A percentile compares a stretch with the other conserved stretches of the same genome.
Evolutionary conservation across 352 stramenopile species (phyloP).

Genomic region (Globisporangium uncinulatum): DNA sequence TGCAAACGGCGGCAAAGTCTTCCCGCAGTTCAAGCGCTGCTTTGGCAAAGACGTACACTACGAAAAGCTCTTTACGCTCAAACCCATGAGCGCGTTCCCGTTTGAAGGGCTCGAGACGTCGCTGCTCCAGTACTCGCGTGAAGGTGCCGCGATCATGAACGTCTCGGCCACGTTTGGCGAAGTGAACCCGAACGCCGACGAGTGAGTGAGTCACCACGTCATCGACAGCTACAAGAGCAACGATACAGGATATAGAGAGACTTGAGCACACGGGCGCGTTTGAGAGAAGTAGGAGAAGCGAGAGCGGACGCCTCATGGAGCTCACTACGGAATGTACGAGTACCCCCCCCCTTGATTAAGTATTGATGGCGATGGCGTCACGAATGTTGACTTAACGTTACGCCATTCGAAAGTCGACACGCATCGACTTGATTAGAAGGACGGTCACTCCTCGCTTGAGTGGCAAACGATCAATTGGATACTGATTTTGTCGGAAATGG

Average conservation of each 20-base stretch:
- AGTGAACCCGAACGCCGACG: not conserved
- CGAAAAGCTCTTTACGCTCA: constrained; percentile 60
- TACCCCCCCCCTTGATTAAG: too few species aligned
- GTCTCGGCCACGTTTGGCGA: constrained; percentile 3
- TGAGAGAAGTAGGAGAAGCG: too few species aligned
- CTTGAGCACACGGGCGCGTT: too few species aligned
- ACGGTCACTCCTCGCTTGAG: not conserved
- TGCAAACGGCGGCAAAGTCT: constrained; percentile 60
- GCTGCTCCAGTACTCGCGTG: constrained; percentile 5
- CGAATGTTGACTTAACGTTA: too few species aligned
- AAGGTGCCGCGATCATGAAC: constrained; percentile 8
- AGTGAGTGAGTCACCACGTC: not conserved
- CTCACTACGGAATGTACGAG: too few species aligned
- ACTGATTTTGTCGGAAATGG: not conserved
- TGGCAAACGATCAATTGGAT: not conserved
- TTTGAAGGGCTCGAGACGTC: constrained; percentile 26
- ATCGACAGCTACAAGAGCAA: not conserved
- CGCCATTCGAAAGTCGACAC: not conserved
- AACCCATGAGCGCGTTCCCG: constrained; percentile 52
- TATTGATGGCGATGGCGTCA: too few species aligned
- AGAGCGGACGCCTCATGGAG: too few species aligned
- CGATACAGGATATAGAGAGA: too few species aligned
- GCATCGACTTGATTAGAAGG: not conserved
- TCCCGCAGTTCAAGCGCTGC: constrained; percentile 59
- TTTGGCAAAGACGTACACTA: constrained; percentile 70